Conservation (phyloP, 768 basidiomycete species). For the Termitomyces sp. region DNA sequence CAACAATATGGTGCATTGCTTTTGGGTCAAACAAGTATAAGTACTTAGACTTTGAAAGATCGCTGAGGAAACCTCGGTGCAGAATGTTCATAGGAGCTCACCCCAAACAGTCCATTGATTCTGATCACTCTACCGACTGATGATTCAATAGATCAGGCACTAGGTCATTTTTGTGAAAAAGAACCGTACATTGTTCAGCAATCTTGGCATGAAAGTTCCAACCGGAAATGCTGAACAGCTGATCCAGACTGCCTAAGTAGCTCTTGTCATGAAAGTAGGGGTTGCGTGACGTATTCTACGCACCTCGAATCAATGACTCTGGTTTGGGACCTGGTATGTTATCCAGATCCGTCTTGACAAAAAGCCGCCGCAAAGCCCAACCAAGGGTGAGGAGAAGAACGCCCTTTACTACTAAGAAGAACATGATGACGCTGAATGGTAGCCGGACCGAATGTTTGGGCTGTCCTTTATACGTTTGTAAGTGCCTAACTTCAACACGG, state of each 20-base stretch:
- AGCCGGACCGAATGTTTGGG: not conserved
- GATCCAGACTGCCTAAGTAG: conserved; percentile 6
- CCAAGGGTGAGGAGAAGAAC: conserved; percentile 5
- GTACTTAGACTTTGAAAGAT: not conserved
- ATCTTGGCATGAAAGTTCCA: conserved; percentile 8
- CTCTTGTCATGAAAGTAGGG: not conserved
- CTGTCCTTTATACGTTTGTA: not conserved
- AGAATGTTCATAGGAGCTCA: not conserved
- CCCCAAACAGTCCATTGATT: conserved; percentile 7
- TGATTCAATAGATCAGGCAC: not conserved
- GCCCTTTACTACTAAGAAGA: conserved; percentile 1
- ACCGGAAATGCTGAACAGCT: conserved; percentile 5
- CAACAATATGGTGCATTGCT: conserved; percentile 12
- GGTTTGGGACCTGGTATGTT: conserved; percentile 31
- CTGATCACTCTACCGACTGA: conserved; percentile 7
- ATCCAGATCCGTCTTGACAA: conserved; percentile 21
- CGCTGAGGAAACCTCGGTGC: not conserved
- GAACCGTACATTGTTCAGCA: conserved; percentile 6
- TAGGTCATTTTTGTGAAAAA: not conserved
- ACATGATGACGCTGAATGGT: not conserved
- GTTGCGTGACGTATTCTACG: not conserved
- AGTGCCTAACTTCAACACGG: not conserved
- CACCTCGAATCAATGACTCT: conserved; percentile 26
- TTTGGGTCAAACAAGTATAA: conserved; percentile 11
- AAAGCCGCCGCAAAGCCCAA: conserved; percentile 14